Conservation (phyloP, 2,329 filamentous ascomycete genomes). For the Graphium sp. region DNA sequence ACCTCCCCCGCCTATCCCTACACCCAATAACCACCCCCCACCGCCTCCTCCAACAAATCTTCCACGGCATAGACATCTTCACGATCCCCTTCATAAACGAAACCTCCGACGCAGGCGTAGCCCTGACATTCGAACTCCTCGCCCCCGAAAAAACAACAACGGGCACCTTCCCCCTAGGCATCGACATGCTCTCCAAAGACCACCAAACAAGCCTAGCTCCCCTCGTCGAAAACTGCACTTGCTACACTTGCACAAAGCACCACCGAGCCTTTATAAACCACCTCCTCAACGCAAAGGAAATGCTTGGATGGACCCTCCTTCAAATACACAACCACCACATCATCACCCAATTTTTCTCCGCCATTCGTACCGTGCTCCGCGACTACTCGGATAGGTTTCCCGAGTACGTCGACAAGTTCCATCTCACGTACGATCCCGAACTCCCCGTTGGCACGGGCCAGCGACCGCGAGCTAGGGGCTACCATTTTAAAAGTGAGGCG, state of each 20-base stretch:
- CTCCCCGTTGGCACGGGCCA: constrained; percentile 61
- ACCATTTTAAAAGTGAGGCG: constrained; percentile 60
- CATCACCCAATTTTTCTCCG: constrained; percentile 55
- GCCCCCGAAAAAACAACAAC: constrained; percentile 9
- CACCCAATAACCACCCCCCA: constrained; percentile 56
- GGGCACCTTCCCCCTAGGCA: constrained; percentile 37
- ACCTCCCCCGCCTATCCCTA: constrained; percentile 60
- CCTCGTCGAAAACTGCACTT: constrained; percentile 47
- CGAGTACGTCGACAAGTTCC: constrained; percentile 23
- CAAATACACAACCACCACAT: constrained; percentile 81
- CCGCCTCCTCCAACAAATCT: constrained; percentile 58
- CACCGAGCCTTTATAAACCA: constrained; percentile 81
- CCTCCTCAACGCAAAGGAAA: constrained; percentile 77
- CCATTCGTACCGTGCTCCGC: constrained; percentile 47
- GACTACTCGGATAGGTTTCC: constrained; percentile 42
- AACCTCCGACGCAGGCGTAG: constrained; percentile 72
- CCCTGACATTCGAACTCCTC: constrained; percentile 64
- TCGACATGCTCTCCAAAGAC: constrained; percentile 56
- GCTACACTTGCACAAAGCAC: constrained; percentile 72
- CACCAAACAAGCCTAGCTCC: constrained; percentile 48
- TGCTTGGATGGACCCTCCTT: constrained; percentile 87
- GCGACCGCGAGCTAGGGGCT: constrained; percentile 66
- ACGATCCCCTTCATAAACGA: constrained; percentile 58
- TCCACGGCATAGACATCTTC: constrained; percentile 65
- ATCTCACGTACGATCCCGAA: constrained; percentile 44